Conservation (phyloP, 345 rosid species). For the Citrus hindsii region DNA sequence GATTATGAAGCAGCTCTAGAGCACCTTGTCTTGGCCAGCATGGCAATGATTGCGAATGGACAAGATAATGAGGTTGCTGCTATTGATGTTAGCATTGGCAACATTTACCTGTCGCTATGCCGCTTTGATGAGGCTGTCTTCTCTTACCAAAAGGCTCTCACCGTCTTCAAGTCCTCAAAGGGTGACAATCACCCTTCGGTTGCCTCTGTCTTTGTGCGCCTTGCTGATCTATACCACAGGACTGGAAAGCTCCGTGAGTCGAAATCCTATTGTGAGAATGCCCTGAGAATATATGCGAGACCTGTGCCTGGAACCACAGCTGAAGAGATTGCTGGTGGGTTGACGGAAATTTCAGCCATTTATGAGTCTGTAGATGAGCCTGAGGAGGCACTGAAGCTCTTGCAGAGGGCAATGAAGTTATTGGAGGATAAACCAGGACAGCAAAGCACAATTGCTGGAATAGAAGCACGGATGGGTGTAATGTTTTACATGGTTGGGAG, state of each 20-base stretch:
- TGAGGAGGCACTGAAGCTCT: slow-evolving; percentile 93
- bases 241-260: slow-evolving; percentile 97
- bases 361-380: slow-evolving; percentile 98
- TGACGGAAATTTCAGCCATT: slow-evolving; percentile 89
- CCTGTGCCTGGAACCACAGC: slow-evolving; percentile 95
- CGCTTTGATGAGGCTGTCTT: slow-evolving; percentile 96
- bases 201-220: slow-evolving; percentile 88
- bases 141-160: slow-evolving; percentile 98
- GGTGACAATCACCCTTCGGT: slow-evolving; percentile 95
- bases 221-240: slow-evolving; percentile 93
- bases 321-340: slow-evolving; percentile 89
- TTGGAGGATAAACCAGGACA: slow-evolving; percentile 98
- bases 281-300: slow-evolving; percentile 84
- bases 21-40: slow-evolving; percentile 97
- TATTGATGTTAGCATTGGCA: slow-evolving; percentile 94
- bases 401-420: slow-evolving; percentile 89
- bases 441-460: slow-evolving; percentile 93
- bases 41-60: slow-evolving; percentile 96
- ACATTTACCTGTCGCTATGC: slow-evolving; percentile 79
- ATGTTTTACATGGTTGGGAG: slow-evolving; percentile 91
- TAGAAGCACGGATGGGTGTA: slow-evolving; percentile 97
- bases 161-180: slow-evolving; percentile 90
- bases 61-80: slow-evolving; percentile 95
- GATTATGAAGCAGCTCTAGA: slow-evolving; percentile 90
- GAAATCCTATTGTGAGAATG: slow-evolving; percentile 89